Conservation (phyloP, 202 grass and related monocot species). For the Setaria viridis region DNA sequence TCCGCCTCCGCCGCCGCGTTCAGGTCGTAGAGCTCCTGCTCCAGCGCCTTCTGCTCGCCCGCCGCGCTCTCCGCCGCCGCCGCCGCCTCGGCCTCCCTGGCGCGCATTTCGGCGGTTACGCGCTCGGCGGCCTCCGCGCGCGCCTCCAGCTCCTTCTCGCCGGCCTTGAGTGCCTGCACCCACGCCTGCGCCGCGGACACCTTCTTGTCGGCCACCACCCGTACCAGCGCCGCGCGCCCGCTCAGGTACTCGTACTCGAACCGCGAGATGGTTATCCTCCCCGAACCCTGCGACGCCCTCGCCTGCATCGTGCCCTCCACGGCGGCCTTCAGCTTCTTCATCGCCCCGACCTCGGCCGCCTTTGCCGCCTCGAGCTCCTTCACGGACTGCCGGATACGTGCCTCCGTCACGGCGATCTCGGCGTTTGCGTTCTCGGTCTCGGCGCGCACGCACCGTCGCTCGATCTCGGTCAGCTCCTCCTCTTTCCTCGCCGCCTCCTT, state of each 20-base stretch:
- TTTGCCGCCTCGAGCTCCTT: constrained; percentile 71
- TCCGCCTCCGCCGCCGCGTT: constrained; percentile 47
- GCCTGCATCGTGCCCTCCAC: constrained; percentile 53
- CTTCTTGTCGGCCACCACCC: constrained; percentile 78
- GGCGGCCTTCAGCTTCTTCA: constrained; percentile 65
- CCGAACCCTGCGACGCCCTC: constrained; percentile 35
- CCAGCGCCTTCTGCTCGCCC: constrained; percentile 41
- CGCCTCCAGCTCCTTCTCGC: constrained; percentile 67
- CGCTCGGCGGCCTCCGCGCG: constrained; percentile 48
- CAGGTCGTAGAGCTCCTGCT: constrained; percentile 61
- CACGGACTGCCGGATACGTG: constrained; percentile 39
- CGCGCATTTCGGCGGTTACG: constrained; percentile 41
- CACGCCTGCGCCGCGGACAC: constrained; percentile 77
- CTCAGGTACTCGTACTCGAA: constrained; percentile 90
- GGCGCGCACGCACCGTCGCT: constrained; percentile 47
- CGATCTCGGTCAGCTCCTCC: constrained; percentile 51
- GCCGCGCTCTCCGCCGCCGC: constrained; percentile 45
- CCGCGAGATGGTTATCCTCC: constrained; percentile 67
- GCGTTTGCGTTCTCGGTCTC: constrained; percentile 47
- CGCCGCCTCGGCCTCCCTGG: constrained; percentile 40
- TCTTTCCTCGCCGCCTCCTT: constrained; percentile 56
- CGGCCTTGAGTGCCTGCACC: constrained; percentile 63
- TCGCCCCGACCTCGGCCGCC: constrained; percentile 59
- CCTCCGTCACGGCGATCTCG: constrained; percentile 50
- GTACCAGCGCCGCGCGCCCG: constrained; percentile 52